phyloP scores from a whole-genome alignment of 1,284 basidiomycete genomes.

The Schizophyllum commune region DNA sequence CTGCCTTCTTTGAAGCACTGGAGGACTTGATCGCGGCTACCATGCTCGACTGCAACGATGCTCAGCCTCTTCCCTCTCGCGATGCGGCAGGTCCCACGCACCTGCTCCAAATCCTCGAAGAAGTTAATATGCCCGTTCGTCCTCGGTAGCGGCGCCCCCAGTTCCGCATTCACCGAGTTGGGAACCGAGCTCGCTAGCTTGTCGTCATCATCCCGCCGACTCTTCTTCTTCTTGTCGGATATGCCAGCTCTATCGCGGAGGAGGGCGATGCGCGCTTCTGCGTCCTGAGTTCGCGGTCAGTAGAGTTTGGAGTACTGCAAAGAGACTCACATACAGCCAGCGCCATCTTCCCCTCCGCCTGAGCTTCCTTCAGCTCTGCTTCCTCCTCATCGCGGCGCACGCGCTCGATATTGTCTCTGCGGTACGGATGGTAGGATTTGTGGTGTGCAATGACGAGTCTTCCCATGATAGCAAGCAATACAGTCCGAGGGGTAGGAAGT shows the following conservation, averaged over 20 bases:
- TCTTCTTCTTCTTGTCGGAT: slow-evolving; percentile 26
- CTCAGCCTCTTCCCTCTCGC: not conserved
- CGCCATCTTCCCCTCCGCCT: slow-evolving; percentile 62
- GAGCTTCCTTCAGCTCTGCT: slow-evolving; percentile 54
- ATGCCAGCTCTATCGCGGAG: slow-evolving; percentile 54
- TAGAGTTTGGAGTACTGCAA: slow-evolving; percentile 7
- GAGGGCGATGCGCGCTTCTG: slow-evolving; percentile 67
- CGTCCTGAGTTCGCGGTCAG: slow-evolving; percentile 40
- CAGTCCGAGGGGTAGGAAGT: too few relatives aligned
- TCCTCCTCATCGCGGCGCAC: slow-evolving; percentile 77
- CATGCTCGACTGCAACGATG: slow-evolving; percentile 16
- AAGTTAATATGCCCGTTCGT: slow-evolving; percentile 66
- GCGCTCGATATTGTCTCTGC: slow-evolving; percentile 75
- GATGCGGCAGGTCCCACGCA: slow-evolving; percentile 18
- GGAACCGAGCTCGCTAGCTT: slow-evolving; percentile 15
- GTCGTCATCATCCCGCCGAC: slow-evolving; percentile 33
- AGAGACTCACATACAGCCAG: slow-evolving; percentile 47
- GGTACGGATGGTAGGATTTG: slow-evolving; percentile 85
- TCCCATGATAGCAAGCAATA: slow-evolving; percentile 52
- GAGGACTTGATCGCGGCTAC: slow-evolving; percentile 35
- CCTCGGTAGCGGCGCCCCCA: slow-evolving; percentile 32
- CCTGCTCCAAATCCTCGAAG: slow-evolving; percentile 69
- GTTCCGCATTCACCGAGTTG: slow-evolving; percentile 16
- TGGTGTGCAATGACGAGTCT: slow-evolving; percentile 84
- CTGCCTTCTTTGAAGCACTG: slow-evolving; percentile 29